phyloP scores from a whole-genome alignment of 2,329 filamentous ascomycete genomes.

The Trichoderma asperellum region DNA sequence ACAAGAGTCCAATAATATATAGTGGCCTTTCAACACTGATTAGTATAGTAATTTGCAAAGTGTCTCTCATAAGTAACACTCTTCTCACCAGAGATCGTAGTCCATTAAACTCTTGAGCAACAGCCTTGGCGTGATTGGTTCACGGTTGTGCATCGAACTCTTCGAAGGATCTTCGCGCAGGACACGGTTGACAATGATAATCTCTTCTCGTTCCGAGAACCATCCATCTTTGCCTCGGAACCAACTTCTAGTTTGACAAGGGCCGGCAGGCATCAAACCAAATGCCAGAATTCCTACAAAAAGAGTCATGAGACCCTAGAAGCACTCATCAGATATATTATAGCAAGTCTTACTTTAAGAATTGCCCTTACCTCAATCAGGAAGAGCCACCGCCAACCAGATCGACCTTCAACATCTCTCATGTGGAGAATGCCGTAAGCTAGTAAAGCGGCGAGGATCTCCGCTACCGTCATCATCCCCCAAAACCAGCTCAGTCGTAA shows the following conservation, averaged over 20 bases:
- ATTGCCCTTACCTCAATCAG: conserved; percentile 14
- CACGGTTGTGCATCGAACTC: conserved; percentile 62
- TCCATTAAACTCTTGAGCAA: conserved; percentile 58
- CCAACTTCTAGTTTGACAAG: conserved; percentile 55
- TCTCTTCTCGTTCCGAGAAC: conserved; percentile 48
- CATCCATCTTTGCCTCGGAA: conserved; percentile 55
- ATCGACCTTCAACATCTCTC: conserved; percentile 44
- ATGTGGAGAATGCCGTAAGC: conserved; percentile 47
- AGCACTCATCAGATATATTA: not conserved
- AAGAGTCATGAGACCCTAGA: conserved; percentile 38
- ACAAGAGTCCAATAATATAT: conserved; percentile 50
- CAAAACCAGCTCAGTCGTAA: conserved; percentile 70
- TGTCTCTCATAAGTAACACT: too few relatives aligned
- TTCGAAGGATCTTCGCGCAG: conserved; percentile 61
- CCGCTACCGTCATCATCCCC: conserved; percentile 63
- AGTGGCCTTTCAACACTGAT: not conserved
- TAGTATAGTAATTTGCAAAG: not conserved
- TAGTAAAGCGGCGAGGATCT: conserved; percentile 56
- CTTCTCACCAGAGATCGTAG: conserved; percentile 59
- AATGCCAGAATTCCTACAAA: conserved; percentile 32
- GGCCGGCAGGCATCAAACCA: conserved; percentile 35
- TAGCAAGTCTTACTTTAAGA: not conserved
- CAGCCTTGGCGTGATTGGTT: conserved; percentile 48
- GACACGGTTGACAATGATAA: conserved; percentile 60
- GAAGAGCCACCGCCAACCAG: conserved; percentile 46